Base-by-base conservation (phyloP, 2,329 filamentous ascomycete genomes). In the Venturia carpophila region DNA sequence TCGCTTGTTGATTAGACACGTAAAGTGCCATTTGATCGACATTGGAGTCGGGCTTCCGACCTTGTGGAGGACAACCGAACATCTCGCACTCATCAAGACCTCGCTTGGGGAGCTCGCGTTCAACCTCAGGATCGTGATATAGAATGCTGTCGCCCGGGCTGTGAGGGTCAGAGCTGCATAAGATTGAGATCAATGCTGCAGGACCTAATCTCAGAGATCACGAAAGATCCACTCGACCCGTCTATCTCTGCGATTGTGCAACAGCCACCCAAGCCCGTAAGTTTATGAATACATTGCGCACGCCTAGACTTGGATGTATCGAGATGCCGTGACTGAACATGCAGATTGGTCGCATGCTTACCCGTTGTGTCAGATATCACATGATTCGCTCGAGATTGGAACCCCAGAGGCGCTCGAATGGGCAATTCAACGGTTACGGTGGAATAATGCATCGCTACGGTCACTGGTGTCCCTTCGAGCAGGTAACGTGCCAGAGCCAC, bases 371-470 rank as follows among this genome's bases (percentile, higher is more conserved):
- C 47, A 64, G 63, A 64, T 64, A 37, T 49, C 43, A 21, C 64
- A 21, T 21, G 64, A 65, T 55, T 27, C 64, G 19, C 21, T 42
- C 21, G 64, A 60, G 41, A 62, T 65, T 37, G 56, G 24, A 41
- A 65, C 30, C 13, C 37, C 45, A 17, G 64, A 65, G 15, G 58
- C 64, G 21, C 43, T 66, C 27, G 65, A 66, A 60, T 66, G 65
- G 65, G 65, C 58, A 24, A 30, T 66, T 17, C 58, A 64, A 30
- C 62, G 52, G 1, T 55, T 66, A 39, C 45, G 55, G 60, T 66
- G 65, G 65, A 64, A 64, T 11, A 66, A 66, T 30, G 45, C 65
- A 17, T 65, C 64, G 10, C 39, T 65, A 30, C 47, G 42, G 11
- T 47, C 63, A 24, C 24, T 61, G 30, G 24, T 64, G 6, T 27